Conservation (phyloP, 352 stramenopile species). For the Globisporangium camurandrum region DNA sequence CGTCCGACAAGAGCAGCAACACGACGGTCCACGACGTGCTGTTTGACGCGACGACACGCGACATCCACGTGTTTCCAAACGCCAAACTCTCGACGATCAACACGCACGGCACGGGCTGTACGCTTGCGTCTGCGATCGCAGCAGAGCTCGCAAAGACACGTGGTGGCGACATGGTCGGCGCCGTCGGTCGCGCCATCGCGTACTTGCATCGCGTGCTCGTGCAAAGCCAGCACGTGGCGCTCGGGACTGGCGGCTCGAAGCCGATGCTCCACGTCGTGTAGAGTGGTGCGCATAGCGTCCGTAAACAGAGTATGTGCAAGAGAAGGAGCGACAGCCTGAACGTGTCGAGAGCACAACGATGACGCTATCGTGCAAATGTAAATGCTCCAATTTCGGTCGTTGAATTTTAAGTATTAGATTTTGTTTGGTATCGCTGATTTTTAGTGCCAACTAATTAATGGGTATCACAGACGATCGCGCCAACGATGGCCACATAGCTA, state of each 20-base stretch:
- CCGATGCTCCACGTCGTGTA: slow-evolving; percentile 41
- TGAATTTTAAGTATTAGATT: background rate
- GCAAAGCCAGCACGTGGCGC: slow-evolving; percentile 21
- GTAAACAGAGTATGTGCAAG: too few species aligned
- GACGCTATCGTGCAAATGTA: background rate
- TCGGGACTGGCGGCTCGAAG: slow-evolving; percentile 27
- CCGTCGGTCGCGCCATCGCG: slow-evolving; percentile 24
- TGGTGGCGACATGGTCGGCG: slow-evolving; percentile 22
- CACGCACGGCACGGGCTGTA: slow-evolving; percentile 89
- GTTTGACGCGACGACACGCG: slow-evolving; percentile 14
- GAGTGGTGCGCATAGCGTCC: background rate
- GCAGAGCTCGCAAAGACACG: slow-evolving; percentile 69
- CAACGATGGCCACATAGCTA: slow-evolving; percentile 47
- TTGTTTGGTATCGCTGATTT: background rate
- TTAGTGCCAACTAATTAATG: too few species aligned
- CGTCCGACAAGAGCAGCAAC: slow-evolving; percentile 1
- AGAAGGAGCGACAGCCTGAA: background rate
- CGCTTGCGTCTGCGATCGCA: slow-evolving; percentile 88
- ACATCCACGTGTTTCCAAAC: slow-evolving; percentile 28
- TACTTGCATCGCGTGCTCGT: slow-evolving; percentile 37
- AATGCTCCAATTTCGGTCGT: background rate
- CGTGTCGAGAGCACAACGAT: too few species aligned
- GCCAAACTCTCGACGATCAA: slow-evolving; percentile 30
- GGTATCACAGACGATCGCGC: too few species aligned
- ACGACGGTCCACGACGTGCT: slow-evolving; percentile 28